phyloP scores from a whole-genome alignment of 2,329 filamentous ascomycete genomes.

The Colletotrichum melonis region DNA sequence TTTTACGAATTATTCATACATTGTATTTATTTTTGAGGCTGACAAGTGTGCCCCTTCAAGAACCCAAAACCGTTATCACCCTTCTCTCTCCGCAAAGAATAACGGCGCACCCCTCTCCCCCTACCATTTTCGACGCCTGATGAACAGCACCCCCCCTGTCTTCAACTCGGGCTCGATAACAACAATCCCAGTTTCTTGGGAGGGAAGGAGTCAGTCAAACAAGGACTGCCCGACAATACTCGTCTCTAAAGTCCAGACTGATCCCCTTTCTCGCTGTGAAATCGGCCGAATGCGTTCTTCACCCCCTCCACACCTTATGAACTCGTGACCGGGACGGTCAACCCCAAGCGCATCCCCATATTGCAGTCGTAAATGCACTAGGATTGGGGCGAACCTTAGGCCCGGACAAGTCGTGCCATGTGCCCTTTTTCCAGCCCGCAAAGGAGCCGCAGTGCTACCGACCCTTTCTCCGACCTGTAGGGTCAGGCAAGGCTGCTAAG shows the following conservation, averaged over 20 bases:
- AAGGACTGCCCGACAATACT: not conserved
- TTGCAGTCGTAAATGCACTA: not conserved
- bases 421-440: not conserved
- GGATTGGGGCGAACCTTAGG: slow-evolving; percentile 3
- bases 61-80: not conserved
- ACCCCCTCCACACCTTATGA: not conserved
- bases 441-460: slow-evolving; percentile 30
- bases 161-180: not conserved
- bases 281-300: slow-evolving; percentile 20
- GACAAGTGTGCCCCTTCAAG: not conserved
- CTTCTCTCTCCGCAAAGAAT: not conserved
- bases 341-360: slow-evolving; percentile 10
- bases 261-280: not conserved
- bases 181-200: not conserved
- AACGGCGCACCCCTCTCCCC: not conserved
- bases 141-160: slow-evolving; percentile 3
- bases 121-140: not conserved
- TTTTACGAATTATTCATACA: not conserved
- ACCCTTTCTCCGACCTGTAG: slow-evolving; percentile 25
- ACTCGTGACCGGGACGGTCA: slow-evolving; percentile 1
- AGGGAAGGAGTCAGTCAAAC: not conserved
- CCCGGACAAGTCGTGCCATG: not conserved
- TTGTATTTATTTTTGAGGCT: not conserved
- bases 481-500: not conserved
- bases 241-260: not conserved